These are phyloP conservation scores for Cladophialophora immunda DNA, from an alignment of 2,329 filamentous ascomycete species.

Conservation along the genomic window DNA sequence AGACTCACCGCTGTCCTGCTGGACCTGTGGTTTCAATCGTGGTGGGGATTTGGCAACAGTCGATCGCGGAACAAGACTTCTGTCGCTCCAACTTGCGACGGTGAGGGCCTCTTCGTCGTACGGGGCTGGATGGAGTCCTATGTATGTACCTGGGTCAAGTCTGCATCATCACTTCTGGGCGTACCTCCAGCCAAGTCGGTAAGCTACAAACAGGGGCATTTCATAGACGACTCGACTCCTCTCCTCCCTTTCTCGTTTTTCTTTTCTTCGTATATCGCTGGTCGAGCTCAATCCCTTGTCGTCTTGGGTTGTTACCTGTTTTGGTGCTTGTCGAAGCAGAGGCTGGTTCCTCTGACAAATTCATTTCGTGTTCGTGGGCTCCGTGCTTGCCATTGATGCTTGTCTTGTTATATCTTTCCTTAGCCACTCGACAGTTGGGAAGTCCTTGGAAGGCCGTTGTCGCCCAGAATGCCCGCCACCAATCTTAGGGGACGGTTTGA, in stretches of 20 bases:
- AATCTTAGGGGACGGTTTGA: slow-evolving; percentile 2
- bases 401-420: not conserved
- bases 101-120: not conserved
- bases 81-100: not conserved
- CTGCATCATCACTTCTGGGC: slow-evolving; percentile 7
- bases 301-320: not conserved
- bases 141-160: not conserved
- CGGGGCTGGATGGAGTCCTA: not conserved
- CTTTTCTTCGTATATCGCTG: slow-evolving; percentile 3
- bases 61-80: not conserved
- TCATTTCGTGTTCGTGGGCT: slow-evolving; percentile 9
- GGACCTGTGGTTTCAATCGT: not conserved
- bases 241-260: slow-evolving; percentile 6
- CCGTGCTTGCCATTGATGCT: slow-evolving; percentile 1
- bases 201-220: slow-evolving; percentile 3
- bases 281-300: slow-evolving; percentile 5
- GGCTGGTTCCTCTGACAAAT: slow-evolving; percentile 20
- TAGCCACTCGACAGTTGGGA: not conserved
- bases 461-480: slow-evolving; percentile 3
- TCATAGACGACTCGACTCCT: slow-evolving; percentile 4
- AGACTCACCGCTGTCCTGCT: slow-evolving; percentile 1
- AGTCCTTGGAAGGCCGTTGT: not conserved
- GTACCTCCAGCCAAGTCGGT: not conserved
- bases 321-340: slow-evolving; percentile 2
- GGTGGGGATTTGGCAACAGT: not conserved